phyloP scores from a whole-genome alignment of 305 asterid genomes.

The Plantago lanceolata region DNA sequence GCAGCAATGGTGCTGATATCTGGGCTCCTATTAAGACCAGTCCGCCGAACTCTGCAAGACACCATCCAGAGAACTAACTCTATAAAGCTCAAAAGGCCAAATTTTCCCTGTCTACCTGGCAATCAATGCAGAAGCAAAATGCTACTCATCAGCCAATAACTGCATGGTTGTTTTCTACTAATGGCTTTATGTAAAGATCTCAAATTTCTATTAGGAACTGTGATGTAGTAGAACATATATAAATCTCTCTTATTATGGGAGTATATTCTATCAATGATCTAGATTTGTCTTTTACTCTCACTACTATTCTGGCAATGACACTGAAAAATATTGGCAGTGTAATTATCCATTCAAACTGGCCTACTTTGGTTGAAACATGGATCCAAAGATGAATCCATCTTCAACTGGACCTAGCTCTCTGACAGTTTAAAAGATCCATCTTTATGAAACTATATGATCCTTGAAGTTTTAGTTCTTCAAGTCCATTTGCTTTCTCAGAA shows the following conservation, averaged over 20 bases:
- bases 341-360: too few relatives aligned
- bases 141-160: neutral
- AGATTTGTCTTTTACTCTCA: too few relatives aligned
- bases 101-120: slow-evolving; percentile 1
- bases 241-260: too few relatives aligned
- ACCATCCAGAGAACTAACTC: slow-evolving; percentile 23
- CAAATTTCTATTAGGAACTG: neutral
- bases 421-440: too few relatives aligned
- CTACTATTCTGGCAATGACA: too few relatives aligned
- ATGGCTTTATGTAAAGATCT: slow-evolving; percentile 5
- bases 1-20: slow-evolving; percentile 85
- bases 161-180: slow-evolving; percentile 12
- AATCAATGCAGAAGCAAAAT: slow-evolving; percentile 6
- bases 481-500: too few relatives aligned
- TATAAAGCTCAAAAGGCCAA: slow-evolving; percentile 6
- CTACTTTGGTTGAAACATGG: too few relatives aligned
- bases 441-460: too few relatives aligned
- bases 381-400: too few relatives aligned
- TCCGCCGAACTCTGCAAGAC: slow-evolving; percentile 30
- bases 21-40: slow-evolving; percentile 81
- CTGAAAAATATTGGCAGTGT: too few relatives aligned
- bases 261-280: neutral
- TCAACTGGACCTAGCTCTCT: too few relatives aligned
- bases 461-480: too few relatives aligned
- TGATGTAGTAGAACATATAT: neutral